Evolutionary conservation across 2,329 filamentous ascomycete species (phyloP).

Genomic region (Trichoderma sp.): DNA sequence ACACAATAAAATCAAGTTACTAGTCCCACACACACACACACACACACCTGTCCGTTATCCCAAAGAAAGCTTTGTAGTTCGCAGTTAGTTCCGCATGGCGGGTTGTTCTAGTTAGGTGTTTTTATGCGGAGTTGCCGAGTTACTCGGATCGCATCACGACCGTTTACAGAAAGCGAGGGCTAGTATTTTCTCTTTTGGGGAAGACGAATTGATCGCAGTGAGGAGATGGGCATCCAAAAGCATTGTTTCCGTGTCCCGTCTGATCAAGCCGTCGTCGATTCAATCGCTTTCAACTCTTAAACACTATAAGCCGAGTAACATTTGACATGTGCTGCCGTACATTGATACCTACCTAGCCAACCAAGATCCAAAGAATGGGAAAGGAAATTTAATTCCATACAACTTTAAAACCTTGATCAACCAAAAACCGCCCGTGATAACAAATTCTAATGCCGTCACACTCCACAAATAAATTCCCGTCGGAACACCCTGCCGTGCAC

Average conservation of each 20-base stretch:
- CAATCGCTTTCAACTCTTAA: no score
- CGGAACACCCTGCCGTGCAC: slow-evolving; percentile 8
- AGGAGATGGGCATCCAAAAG: no score
- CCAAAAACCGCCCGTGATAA: not conserved
- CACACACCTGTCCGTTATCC: no score
- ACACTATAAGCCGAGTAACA: not conserved
- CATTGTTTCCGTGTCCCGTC: no score
- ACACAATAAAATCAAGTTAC: not conserved
- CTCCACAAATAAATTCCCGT: slow-evolving; percentile 6
- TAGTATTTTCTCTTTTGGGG: not conserved
- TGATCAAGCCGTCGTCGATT: no score
- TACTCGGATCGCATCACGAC: not conserved
- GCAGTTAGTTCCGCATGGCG: not conserved
- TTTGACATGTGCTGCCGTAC: not conserved
- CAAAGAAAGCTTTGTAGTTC: not conserved
- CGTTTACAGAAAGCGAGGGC: not conserved
- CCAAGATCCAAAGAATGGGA: not conserved
- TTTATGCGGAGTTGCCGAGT: not conserved
- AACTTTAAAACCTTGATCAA: not conserved
- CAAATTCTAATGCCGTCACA: not conserved
- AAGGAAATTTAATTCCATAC: not conserved
- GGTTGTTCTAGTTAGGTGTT: not conserved
- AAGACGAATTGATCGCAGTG: not conserved
- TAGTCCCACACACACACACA: not conserved
- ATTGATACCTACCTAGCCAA: not conserved